Base-by-base conservation (phyloP, 371 early-diverging fungal genomes). In the Mucor sp. region DNA sequence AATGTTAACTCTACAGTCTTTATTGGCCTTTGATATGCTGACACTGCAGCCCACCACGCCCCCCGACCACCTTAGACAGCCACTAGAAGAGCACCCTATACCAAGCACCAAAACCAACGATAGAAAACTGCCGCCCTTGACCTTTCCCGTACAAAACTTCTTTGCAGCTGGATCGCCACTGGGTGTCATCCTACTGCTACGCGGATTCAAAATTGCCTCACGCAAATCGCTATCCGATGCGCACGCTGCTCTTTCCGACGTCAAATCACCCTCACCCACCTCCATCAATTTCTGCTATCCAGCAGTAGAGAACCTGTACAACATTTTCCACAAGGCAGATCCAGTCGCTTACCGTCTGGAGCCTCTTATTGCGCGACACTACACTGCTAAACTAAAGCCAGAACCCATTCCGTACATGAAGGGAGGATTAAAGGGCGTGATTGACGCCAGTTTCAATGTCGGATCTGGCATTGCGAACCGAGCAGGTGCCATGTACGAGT, bases 1-100 rank as follows among this genome's bases (percentile, higher is more conserved):
- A 21, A 43, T 2, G 17, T 30, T 4, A 30, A 30, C 11, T 33
- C 27, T 23, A 66, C 32, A 79, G 35, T 89, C 89, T 14, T 70
- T 93, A n/a, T 71, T 94, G 14, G 86, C 91, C 4, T 88, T 91
- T 69, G 95, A 95, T 71, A 88, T 94, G 61, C 80, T 93, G 11
- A 86, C 87, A 70, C 75, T 85, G 64, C 92, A 91, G 58, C 85
- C 86, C 5, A 70, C 74, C 9, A 75, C 71, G 17, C 9, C 63
- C 5, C 30, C 56, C 30, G 50, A 50, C 2, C 50, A 50, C 8
- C 50, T 50, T n/a, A 71, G 69, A 6, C 69, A 71, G 58, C 33
- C n/a, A 9, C 14, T 58, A 63, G 67, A 69, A 37, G 67, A 69
- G 23, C 47, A 57, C 23, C 65, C 65, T 65, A 57, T 62, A 57